A percentile compares a stretch with the other conserved stretches of the same genome.
Conservation (phyloP, 2,329 filamentous ascomycete species). For the Aspergillus sojae region DNA sequence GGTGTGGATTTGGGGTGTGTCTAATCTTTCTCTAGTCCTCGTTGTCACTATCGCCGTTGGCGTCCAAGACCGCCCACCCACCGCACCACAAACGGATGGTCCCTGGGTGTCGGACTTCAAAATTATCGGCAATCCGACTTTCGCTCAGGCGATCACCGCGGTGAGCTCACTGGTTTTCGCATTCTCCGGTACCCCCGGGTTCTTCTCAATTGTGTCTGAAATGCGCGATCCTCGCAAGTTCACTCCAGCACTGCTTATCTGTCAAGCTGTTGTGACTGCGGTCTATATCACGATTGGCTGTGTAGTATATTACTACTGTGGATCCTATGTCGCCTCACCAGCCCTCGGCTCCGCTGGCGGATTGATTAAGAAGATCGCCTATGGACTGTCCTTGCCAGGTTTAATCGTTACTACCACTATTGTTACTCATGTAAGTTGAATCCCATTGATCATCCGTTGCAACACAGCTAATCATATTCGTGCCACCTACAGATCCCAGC, state of each 20-base stretch:
- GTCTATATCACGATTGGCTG: slow-evolving; percentile 36
- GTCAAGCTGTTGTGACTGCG: slow-evolving; percentile 35
- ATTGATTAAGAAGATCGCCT: slow-evolving; percentile 45
- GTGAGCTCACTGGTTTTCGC: slow-evolving; percentile 27
- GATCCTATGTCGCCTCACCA: slow-evolving; percentile 47
- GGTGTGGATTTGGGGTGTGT: background rate
- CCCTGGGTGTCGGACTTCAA: slow-evolving; percentile 33
- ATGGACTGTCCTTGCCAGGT: slow-evolving; percentile 38
- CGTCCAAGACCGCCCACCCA: slow-evolving; percentile 38
- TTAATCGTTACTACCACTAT: slow-evolving; percentile 27
- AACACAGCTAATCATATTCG: background rate
- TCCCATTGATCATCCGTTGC: background rate
- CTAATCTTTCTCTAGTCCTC: slow-evolving; percentile 21
- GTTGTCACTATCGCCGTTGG: slow-evolving; percentile 32
- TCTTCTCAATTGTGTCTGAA: slow-evolving; percentile 39
- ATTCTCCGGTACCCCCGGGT: slow-evolving; percentile 26
- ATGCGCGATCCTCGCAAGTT: slow-evolving; percentile 37
- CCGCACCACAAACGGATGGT: slow-evolving; percentile 24
- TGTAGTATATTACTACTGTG: slow-evolving; percentile 50
- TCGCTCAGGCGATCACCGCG: slow-evolving; percentile 25
- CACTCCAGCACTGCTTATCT: slow-evolving; percentile 29
- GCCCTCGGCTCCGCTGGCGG: slow-evolving; percentile 48
- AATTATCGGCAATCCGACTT: slow-evolving; percentile 20
- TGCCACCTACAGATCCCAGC: slow-evolving; percentile 6
- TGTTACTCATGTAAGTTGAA: slow-evolving; percentile 15